These are phyloP conservation scores for Nakataea oryzae DNA, from an alignment of 2,329 filamentous ascomycete species.

Conservation along the genomic window DNA sequence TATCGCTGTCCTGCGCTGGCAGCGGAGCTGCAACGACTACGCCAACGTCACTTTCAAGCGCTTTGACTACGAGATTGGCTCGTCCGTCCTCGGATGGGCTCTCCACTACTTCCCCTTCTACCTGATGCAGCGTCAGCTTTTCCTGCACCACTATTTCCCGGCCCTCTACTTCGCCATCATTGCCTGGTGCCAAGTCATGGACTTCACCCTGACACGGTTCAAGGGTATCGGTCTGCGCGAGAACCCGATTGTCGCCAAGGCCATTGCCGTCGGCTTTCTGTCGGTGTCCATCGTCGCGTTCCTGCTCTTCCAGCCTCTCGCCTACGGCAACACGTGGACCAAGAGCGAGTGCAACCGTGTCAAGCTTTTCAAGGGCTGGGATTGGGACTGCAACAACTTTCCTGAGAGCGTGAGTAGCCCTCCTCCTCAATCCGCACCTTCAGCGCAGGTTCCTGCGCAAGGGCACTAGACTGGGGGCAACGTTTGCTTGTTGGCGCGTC, in stretches of 20 bases:
- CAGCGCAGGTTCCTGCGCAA: slow-evolving; percentile 24
- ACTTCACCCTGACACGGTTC: slow-evolving; percentile 71
- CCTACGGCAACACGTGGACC: slow-evolving; percentile 93
- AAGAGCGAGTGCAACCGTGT: slow-evolving; percentile 74
- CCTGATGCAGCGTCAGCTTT: slow-evolving; percentile 95
- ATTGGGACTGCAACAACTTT: slow-evolving; percentile 98
- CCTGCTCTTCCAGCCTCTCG: slow-evolving; percentile 73
- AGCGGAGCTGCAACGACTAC: slow-evolving; percentile 87
- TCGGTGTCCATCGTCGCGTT: slow-evolving; percentile 67
- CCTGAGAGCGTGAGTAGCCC: slow-evolving; percentile 63
- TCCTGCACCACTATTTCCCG: slow-evolving; percentile 97
- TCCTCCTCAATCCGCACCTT: slow-evolving; percentile 13
- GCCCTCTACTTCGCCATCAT: slow-evolving; percentile 93
- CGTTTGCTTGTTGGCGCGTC: background rate
- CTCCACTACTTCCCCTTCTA: slow-evolving; percentile 99
- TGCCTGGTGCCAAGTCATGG: slow-evolving; percentile 78
- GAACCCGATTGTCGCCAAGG: slow-evolving; percentile 62
- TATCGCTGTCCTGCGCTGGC: slow-evolving; percentile 82
- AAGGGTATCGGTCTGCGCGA: slow-evolving; percentile 56
- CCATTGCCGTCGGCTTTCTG: slow-evolving; percentile 65
- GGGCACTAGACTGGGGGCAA: slow-evolving; percentile 10
- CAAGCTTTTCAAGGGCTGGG: slow-evolving; percentile 84
- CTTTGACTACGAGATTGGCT: slow-evolving; percentile 94
- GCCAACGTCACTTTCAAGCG: slow-evolving; percentile 75
- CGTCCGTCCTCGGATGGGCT: slow-evolving; percentile 83